Conservation (phyloP, 2,329 filamentous ascomycete genomes). For the Pseudodiploospora longispora region DNA sequence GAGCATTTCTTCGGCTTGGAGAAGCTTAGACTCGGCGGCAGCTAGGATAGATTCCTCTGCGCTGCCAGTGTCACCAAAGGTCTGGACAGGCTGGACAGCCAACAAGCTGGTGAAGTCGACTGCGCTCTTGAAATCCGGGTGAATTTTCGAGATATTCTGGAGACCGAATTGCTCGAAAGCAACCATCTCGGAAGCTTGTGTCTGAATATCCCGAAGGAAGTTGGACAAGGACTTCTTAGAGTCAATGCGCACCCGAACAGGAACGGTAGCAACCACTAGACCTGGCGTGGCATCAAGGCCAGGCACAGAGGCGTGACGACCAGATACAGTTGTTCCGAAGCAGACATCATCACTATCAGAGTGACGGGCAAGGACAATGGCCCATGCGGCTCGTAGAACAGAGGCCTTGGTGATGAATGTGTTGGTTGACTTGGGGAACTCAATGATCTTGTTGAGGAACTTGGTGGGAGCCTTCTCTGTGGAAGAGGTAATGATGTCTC, state of each 20-base stretch:
- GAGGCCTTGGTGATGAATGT: constrained; percentile 11
- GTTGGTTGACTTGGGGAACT: constrained; percentile 1
- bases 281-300: constrained; percentile 6
- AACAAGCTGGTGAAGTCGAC: constrained; percentile 9
- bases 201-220: constrained; percentile 15
- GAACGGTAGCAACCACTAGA: constrained; percentile 5
- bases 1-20: background rate
- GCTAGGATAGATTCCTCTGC: background rate
- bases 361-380: constrained; percentile 10
- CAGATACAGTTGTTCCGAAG: constrained; percentile 15
- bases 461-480: background rate
- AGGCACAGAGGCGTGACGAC: constrained; percentile 7
- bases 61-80: background rate
- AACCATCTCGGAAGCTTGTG: constrained; percentile 16
- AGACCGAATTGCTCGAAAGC: constrained; percentile 19
- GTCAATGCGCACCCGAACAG: constrained; percentile 1
- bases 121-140: constrained; percentile 7
- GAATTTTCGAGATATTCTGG: constrained; percentile 16
- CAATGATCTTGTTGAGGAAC: background rate
- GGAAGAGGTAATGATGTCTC: background rate
- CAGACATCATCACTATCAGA: constrained; percentile 9
- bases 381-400: constrained; percentile 14
- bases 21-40: background rate
- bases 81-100: constrained; percentile 7
- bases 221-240: constrained; percentile 2